Evolutionary conservation across 306 rosid genomes (phyloP), one percentile per base, ranked within the genome.

Genomic region (Glycine latifolia): DNA sequence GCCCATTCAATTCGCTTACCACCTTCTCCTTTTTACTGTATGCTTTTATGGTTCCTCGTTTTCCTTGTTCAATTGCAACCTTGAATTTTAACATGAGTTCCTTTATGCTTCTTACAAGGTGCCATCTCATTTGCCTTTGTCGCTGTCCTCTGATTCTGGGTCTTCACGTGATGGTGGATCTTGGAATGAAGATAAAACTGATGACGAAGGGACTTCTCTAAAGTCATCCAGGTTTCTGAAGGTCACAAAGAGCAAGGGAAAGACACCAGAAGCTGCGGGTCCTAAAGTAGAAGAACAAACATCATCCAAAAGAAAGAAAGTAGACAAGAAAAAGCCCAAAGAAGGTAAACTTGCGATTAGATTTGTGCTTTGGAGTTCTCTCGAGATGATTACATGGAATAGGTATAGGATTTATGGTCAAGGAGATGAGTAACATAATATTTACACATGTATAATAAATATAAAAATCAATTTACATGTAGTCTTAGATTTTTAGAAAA

Each of bases 91-190:
- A 6, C 46, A 3, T 61, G 35, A 71, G 53, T 43, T 20, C 33
- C 41, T 61, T 46, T n/a, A 41, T 67, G 26, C 47, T 66, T 58
- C 31, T 46, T 6, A 17, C 6, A 10, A 92, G 98, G 91, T 74
- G 4, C 97, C 91, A 12, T 52, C 92, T 70, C 71, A 54, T 73
- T 83, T 96, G 31, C 75, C 87, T 0, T 12, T 90, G 85, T 37
- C 72, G 2, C 59, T 94, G 66, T 92, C 98, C 14, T 89, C 97
- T 9, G 88, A 85, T 86, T 92, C 98, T 10, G 87, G 53, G 85
- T 81, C 84, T 31, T 84, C 88, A 20, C 85, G 46, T 14, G 82
- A 81, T 74, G 91, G 52, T 35, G 53, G 78, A 61, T 73, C 76
- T 50, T 85, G 82, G 43, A 52, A 58, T 78, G 88, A 77, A 52